Percentiles rank a stretch among this genome's conserved stretches.
phyloP scores from a whole-genome alignment of 805 yeast genomes.

The Zygoascus bituminiphila region DNA sequence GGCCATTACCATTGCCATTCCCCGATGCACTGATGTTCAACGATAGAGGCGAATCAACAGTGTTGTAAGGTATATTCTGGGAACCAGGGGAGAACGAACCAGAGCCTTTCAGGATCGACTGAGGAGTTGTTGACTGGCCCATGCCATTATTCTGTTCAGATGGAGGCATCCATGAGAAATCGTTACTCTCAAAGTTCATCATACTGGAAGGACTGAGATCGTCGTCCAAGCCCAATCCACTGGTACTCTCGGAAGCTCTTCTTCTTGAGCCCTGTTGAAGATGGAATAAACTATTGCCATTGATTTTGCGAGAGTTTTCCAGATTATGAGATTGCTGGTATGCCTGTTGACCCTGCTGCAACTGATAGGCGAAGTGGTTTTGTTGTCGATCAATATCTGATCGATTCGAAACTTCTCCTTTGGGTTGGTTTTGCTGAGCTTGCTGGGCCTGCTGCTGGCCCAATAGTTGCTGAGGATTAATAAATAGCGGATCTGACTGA shows the following conservation, averaged over 20 bases:
- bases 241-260: neutral
- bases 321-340: neutral
- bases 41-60: conserved; percentile 8
- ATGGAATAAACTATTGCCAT: neutral
- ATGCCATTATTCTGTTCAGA: conserved; percentile 1
- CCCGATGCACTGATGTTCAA: neutral
- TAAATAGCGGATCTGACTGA: conserved; percentile 18
- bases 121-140: conserved; percentile 7
- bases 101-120: conserved; percentile 5
- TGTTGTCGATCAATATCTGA: neutral
- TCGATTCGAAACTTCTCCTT: neutral
- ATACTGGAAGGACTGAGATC: conserved; percentile 14
- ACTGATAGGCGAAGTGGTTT: neutral
- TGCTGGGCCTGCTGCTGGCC: conserved; percentile 10
- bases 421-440: conserved; percentile 15
- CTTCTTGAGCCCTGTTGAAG: neutral
- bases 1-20: neutral
- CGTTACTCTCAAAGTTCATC: conserved; percentile 10
- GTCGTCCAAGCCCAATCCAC: conserved; percentile 6
- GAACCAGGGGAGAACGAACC: conserved; percentile 10
- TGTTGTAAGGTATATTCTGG: conserved; percentile 2
- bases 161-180: conserved; percentile 18
- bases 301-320: neutral
- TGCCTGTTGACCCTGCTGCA: neutral
- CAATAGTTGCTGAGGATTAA: conserved; percentile 21